These are phyloP conservation scores for Phytophthora tentaculata DNA, from an alignment of 352 stramenopile species.

Conservation along the genomic window DNA sequence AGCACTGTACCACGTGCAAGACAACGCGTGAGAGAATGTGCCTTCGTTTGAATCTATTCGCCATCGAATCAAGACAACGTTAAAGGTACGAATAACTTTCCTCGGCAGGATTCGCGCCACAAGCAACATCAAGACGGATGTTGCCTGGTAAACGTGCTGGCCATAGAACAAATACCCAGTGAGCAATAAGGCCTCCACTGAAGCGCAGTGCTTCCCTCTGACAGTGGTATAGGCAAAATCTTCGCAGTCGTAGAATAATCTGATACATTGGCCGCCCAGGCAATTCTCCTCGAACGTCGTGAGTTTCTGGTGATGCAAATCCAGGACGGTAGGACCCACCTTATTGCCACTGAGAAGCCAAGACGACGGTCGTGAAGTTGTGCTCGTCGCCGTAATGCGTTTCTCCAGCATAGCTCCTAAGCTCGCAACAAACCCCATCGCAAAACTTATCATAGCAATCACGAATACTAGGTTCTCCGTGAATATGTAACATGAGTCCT, in stretches of 20 bases:
- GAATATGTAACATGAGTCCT: constrained; percentile 21
- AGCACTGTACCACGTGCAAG: neutral
- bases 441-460: neutral
- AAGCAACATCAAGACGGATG: constrained; percentile 22
- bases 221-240: constrained; percentile 27
- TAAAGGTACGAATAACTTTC: constrained; percentile 27
- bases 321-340: too few species aligned
- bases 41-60: constrained; percentile 11
- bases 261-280: neutral
- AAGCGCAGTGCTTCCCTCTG: constrained; percentile 12
- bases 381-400: neutral
- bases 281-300: constrained; percentile 8
- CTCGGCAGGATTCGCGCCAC: constrained; percentile 20
- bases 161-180: constrained; percentile 24
- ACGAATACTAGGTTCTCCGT: constrained; percentile 22
- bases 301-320: neutral
- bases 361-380: neutral
- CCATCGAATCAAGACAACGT: constrained; percentile 25
- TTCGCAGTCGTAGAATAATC: constrained; percentile 18
- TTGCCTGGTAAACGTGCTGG: constrained; percentile 24
- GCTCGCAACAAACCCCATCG: constrained; percentile 3
- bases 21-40: constrained; percentile 7
- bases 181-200: constrained; percentile 29
- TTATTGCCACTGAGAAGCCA: too few species aligned
- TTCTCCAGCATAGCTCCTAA: neutral